A percentile compares a stretch with the other conserved stretches of the same genome.
Conservation (phyloP, 2,329 filamentous ascomycete species). For the Pseudocercospora pini-densiflorae region DNA sequence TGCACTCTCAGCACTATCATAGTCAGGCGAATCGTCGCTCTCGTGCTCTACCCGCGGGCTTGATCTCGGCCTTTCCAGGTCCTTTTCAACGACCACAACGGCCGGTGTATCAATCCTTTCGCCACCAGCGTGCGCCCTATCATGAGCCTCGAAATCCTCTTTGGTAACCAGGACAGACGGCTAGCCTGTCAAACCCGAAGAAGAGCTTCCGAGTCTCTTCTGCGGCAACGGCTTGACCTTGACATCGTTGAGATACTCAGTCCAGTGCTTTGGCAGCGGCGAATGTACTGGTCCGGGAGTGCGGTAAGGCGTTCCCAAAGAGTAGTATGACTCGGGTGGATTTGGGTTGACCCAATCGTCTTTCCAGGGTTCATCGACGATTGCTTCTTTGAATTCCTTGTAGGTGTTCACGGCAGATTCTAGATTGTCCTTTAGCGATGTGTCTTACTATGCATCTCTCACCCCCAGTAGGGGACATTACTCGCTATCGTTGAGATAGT, state of each 20-base stretch:
- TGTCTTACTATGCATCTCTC: conserved; percentile 7
- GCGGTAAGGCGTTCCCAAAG: background rate
- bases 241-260: background rate
- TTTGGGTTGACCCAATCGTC: background rate
- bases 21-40: background rate
- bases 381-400: background rate
- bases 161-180: background rate
- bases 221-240: background rate
- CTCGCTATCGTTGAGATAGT: conserved; percentile 39
- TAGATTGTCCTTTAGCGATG: background rate
- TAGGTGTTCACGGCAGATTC: background rate
- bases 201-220: background rate
- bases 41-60: background rate
- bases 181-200: background rate
- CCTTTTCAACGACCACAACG: too few relatives aligned
- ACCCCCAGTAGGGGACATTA: conserved; percentile 36
- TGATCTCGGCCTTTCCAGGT: too few relatives aligned
- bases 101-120: background rate
- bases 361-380: background rate
- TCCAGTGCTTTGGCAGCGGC: background rate
- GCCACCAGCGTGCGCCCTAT: background rate
- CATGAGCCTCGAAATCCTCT: background rate
- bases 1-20: background rate
- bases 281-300: background rate
- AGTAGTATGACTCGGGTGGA: background rate